These are phyloP conservation scores for Trichoderma lentiforme DNA, from an alignment of 2,329 filamentous ascomycete species.

Conservation along the genomic window DNA sequence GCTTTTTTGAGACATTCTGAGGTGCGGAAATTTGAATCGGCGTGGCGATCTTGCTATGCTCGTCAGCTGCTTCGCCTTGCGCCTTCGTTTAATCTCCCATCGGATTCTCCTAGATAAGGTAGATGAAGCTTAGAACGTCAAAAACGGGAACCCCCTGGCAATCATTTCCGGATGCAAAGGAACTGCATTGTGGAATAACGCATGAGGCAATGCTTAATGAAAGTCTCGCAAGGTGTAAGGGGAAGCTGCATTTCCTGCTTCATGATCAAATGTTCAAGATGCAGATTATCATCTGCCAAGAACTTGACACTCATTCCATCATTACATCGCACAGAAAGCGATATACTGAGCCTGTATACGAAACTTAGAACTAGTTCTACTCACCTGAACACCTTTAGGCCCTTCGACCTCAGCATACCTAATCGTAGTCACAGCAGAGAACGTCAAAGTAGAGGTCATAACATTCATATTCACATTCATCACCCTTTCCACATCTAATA, in stretches of 20 bases:
- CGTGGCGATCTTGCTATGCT: conserved; percentile 23
- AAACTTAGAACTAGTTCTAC: neutral
- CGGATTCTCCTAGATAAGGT: neutral
- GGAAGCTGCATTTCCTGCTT: neutral
- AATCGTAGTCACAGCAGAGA: neutral
- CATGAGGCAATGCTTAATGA: neutral
- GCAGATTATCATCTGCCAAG: conserved; percentile 9
- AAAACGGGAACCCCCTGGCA: neutral
- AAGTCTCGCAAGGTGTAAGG: neutral
- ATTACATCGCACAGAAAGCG: too few relatives aligned
- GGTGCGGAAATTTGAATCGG: conserved; percentile 30
- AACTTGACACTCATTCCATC: neutral
- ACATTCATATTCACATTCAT: neutral
- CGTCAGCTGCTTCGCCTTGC: neutral
- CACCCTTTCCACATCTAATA: neutral
- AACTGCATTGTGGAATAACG: neutral
- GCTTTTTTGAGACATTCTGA: conserved; percentile 17
- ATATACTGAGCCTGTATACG: neutral
- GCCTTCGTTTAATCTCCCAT: neutral
- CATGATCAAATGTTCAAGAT: neutral
- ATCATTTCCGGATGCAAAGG: neutral
- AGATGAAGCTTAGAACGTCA: neutral
- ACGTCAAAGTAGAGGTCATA: neutral
- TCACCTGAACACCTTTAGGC: neutral
- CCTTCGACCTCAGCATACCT: too few relatives aligned